phyloP scores from a whole-genome alignment of 805 yeast genomes.

The Yamadazyma laniorum region DNA sequence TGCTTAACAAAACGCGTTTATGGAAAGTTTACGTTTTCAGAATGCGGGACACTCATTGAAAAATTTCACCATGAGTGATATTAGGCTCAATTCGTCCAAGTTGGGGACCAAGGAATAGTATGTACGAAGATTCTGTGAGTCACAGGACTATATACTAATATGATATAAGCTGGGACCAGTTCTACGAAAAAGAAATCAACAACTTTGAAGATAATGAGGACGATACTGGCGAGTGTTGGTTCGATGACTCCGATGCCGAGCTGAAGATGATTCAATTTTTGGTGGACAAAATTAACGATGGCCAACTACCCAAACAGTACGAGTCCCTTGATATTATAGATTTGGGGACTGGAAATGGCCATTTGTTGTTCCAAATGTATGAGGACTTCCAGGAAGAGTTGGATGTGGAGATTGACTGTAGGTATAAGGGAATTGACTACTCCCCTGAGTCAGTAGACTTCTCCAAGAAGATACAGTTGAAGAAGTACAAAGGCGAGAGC shows the following conservation, averaged over 20 bases:
- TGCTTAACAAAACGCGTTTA: background rate
- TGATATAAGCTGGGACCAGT: conserved; percentile 82
- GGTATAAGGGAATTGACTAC: conserved; percentile 74
- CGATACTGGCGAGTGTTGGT: conserved; percentile 97
- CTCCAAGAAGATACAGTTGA: conserved; percentile 57
- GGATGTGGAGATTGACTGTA: conserved; percentile 12
- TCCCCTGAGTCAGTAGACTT: conserved; percentile 76
- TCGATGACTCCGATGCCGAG: conserved; percentile 93
- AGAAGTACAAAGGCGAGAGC: conserved; percentile 31
- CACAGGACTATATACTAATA: conserved; percentile 22
- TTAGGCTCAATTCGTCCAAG: conserved; percentile 67
- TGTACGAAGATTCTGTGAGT: conserved; percentile 20
- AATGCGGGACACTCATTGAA: background rate
- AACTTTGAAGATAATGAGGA: conserved; percentile 73
- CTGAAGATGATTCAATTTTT: conserved; percentile 74
- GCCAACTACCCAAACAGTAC: conserved; percentile 20
- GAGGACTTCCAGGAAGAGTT: conserved; percentile 57
- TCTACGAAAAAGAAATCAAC: conserved; percentile 67
- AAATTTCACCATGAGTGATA: conserved; percentile 19
- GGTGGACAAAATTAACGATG: conserved; percentile 44
- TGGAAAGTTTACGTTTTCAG: too few relatives aligned
- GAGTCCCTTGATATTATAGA: conserved; percentile 55
- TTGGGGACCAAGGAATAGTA: conserved; percentile 83
- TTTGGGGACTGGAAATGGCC: conserved; percentile 97
- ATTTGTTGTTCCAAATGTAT: conserved; percentile 65